Base-by-base conservation (phyloP, 2,329 filamentous ascomycete species). In the Cladosporium sp. region DNA sequence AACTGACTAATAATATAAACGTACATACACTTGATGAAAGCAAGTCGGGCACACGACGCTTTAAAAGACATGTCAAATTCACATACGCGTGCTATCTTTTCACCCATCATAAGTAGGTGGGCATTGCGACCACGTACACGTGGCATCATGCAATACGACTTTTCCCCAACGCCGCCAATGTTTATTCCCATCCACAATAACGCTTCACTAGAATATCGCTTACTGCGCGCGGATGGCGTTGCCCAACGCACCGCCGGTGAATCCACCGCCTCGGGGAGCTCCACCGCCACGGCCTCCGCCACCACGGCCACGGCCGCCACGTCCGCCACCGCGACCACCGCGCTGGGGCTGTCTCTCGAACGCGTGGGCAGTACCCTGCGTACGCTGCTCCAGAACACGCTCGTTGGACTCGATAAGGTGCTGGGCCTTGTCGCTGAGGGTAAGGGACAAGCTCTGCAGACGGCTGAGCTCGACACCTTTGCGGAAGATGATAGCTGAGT, bases 391-490 rank as follows among this genome's bases (percentile, higher is more conserved):
- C 72, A 99, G 86, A 26, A 94, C 96, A 79, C 96, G 90, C 85
- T 99, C 95, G 83, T 99, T 99, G 73, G 89, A 89, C 85, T 99
- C 96, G 76, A 98, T 97, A 67, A 99, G 89, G 62, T 90, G 88
- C 77, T 93, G 96, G 66, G 95, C 94, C 86, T 98, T 99, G 84
- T 99, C 95, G 66, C 91, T 92, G 61, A 99, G 85, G 11, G 93
- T 95, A 70, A 99, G 89, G 34, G 96, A 93, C 76, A 99, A 85
- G 79, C 92, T 97, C 83, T 99, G 95, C 70, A 99, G 88, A 73
- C 96, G 89, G 76, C 92, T 97, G 70, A 99, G 88, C 85, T 99
- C 96, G 69, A 99, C 95, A 66, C 95, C 96, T 89, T 99, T 98
- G 80, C 95, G 91, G 91, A 99, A 99, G 82, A 98, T 95, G 80